Evolutionary conservation across 306 rosid species (phyloP).

Genomic region (Quercus mongolica): DNA sequence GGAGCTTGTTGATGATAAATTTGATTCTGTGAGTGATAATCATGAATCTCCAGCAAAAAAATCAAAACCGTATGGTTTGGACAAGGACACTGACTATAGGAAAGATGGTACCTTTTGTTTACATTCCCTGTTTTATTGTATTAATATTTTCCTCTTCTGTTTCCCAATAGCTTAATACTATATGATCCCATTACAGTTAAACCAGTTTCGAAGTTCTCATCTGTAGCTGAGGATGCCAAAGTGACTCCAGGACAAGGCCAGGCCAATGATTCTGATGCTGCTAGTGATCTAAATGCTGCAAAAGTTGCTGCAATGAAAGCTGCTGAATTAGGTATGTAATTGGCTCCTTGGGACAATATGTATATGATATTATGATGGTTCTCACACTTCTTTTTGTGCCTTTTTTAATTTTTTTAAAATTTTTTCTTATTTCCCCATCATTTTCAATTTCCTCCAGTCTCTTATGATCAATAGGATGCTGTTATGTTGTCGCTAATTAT

Average conservation of each 20-base stretch:
- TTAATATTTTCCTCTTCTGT: background rate
- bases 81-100: conserved; percentile 39
- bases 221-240: conserved; percentile 47
- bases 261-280: conserved; percentile 43
- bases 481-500: background rate
- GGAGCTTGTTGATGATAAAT: conserved; percentile 30
- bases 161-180: background rate
- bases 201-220: conserved; percentile 39
- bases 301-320: conserved; percentile 96
- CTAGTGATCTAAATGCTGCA: conserved; percentile 66
- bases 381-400: background rate
- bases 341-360: background rate
- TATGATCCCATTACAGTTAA: background rate
- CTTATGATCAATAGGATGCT: background rate
- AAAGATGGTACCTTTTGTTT: conserved; percentile 45
- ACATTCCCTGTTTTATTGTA: background rate
- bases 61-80: conserved; percentile 39
- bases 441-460: background rate
- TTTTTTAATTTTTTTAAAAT: background rate
- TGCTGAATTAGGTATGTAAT: conserved; percentile 78
- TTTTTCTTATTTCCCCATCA: background rate
- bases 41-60: conserved; percentile 57
- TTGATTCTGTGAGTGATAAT: conserved; percentile 30
- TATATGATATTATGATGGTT: background rate
- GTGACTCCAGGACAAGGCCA: conserved; percentile 29